Conservation (phyloP, 768 basidiomycete genomes). For the Lenzites betulinus region DNA sequence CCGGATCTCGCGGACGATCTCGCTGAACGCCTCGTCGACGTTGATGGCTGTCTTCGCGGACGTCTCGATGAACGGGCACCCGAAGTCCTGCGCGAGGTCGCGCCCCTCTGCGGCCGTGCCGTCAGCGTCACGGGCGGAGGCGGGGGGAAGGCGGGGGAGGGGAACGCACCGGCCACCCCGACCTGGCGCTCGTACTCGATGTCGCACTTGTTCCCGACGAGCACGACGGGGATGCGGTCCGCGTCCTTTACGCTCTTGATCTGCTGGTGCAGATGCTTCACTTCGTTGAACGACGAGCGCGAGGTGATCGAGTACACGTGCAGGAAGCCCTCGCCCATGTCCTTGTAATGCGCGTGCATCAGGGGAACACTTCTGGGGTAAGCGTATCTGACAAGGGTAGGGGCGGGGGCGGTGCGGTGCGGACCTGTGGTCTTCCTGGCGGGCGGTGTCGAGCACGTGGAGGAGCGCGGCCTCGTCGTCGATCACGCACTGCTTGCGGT, state of each 20-base stretch:
- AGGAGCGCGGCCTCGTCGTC: conserved; percentile 96
- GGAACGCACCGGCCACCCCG: conserved; percentile 77
- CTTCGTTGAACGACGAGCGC: conserved; percentile 95
- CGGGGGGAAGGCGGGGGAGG: background rate
- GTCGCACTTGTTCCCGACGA: conserved; percentile 97
- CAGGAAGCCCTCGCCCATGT: conserved; percentile 96
- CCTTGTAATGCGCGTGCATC: conserved; percentile 99
- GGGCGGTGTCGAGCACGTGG: conserved; percentile 96
- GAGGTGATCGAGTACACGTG: conserved; percentile 99
- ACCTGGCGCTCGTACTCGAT: conserved; percentile 96
- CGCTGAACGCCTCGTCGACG: conserved; percentile 93
- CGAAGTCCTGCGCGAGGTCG: conserved; percentile 92
- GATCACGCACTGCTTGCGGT: conserved; percentile 95
- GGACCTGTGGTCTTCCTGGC: conserved; percentile 99
- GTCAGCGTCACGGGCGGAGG: too few relatives aligned
- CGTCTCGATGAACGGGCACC: conserved; percentile 93
- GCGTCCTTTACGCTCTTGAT: conserved; percentile 96
- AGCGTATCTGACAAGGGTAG: too few relatives aligned
- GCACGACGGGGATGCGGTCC: conserved; percentile 92
- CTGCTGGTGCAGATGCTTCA: conserved; percentile 93
- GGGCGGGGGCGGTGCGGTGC: conserved; percentile 69
- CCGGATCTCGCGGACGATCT: conserved; percentile 91
- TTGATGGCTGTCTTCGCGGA: conserved; percentile 97
- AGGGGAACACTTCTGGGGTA: background rate
- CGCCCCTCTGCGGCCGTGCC: conserved; percentile 79